phyloP scores from a whole-genome alignment of 2,329 filamentous ascomycete species.

The Botrytis byssoidea region DNA sequence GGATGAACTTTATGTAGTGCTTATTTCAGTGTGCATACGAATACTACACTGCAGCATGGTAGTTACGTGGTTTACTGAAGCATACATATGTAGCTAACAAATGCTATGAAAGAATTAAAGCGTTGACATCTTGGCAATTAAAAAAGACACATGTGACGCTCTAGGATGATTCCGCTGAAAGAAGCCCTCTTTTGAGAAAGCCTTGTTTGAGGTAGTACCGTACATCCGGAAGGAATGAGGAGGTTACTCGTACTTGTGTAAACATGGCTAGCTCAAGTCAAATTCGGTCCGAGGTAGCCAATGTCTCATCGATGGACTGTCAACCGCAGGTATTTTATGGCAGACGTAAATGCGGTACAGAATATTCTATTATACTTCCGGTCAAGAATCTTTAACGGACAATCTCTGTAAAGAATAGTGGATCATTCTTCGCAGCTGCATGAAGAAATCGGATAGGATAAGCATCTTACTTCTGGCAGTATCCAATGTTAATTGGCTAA shows the following conservation, averaged over 20 bases:
- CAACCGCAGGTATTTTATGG: neutral
- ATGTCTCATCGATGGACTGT: slow-evolving; percentile 13
- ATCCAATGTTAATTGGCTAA: neutral
- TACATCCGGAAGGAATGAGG: slow-evolving; percentile 14
- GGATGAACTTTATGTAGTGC: slow-evolving; percentile 13
- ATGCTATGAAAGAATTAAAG: neutral
- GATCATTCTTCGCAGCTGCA: neutral
- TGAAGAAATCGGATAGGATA: neutral
- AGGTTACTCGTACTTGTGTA: slow-evolving; percentile 9
- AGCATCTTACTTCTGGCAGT: neutral
- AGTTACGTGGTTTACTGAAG: slow-evolving; percentile 15
- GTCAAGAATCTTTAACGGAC: neutral
- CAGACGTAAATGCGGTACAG: neutral
- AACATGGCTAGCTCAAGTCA: neutral
- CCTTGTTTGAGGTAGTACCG: slow-evolving; percentile 3
- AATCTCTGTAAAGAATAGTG: neutral
- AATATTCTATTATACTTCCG: neutral
- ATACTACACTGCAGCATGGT: slow-evolving; percentile 21
- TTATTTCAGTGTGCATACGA: slow-evolving; percentile 13
- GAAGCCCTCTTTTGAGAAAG: neutral
- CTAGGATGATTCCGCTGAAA: neutral
- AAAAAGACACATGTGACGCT: slow-evolving; percentile 11
- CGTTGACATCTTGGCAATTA: slow-evolving; percentile 9
- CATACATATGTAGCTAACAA: neutral
- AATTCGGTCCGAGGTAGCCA: slow-evolving; percentile 20